Base-by-base conservation (phyloP, 2,329 filamentous ascomycete species). In the Colletotrichum gigasporum region DNA sequence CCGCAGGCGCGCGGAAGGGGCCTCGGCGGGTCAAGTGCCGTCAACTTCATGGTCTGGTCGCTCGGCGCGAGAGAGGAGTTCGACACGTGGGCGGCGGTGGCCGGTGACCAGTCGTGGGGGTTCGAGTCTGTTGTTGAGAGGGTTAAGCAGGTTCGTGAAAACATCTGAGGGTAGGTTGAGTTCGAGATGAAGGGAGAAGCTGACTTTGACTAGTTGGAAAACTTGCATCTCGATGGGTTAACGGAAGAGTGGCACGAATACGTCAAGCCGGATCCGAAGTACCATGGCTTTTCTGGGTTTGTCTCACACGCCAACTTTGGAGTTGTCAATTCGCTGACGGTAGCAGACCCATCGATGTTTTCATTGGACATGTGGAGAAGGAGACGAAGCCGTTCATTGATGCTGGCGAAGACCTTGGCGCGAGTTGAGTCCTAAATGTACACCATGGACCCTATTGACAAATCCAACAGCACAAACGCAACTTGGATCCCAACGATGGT, bases 31-130 rank as follows among this genome's bases (percentile, higher is more conserved):
- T 81, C 79, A 3, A 82, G 76, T 54, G 82, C 83, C 7, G 83
- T 87, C 67, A 87, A 87, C 70, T 87, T 86, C 60, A 80, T 81
- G 14, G 80, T 83, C 12, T 89, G 80, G 71, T 83, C 79, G 3
- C 68, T 84, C 24, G 89, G 89, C 3, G 81, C 85, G 2, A 76
- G 78, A 1, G 86, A 86, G 53, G 89, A 91, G 67, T 90, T 87
- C 64, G 81, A 91, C 26, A 80, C 85, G 55, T 90, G 88, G 87
- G 86, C 86, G 1, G 74, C 78, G 0, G 65, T 83, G 2, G 83
- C 86, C 0, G 85, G 75, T 0, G 88, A 91, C 67, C 80, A 87
- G 4, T 71, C 75, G 0, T 91, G 60, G 60, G 60, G 45, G 2
- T 63, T 63, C 10, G 37, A 52, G 5, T 60, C 42, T 8, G 47